Conservation (phyloP, 1,284 basidiomycete genomes). For the Sphaerobolus stellatus region DNA sequence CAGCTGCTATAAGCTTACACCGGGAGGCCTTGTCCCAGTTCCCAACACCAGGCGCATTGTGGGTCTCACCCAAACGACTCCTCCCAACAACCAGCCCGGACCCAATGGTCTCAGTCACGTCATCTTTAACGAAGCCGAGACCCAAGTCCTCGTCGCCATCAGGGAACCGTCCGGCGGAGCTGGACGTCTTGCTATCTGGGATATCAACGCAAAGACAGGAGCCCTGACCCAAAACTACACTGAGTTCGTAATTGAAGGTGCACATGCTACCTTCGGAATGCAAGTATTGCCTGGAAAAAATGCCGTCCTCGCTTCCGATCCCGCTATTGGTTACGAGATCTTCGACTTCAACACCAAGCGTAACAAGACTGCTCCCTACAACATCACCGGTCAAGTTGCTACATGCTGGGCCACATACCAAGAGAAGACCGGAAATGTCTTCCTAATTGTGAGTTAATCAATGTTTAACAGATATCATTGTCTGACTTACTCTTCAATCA, state of each 20-base stretch:
- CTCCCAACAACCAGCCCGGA: constrained; percentile 11
- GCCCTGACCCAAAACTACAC: constrained; percentile 22
- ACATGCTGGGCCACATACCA: constrained; percentile 52
- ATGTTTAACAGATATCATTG: constrained; percentile 1
- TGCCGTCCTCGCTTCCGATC: constrained; percentile 33
- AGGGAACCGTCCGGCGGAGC: too few species aligned
- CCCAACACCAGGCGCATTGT: constrained; percentile 8
- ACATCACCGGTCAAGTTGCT: constrained; percentile 42
- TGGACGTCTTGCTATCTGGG: constrained; percentile 18
- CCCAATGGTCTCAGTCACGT: too few species aligned
- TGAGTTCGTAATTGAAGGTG: constrained; percentile 24
- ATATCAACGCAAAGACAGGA: constrained; percentile 15
- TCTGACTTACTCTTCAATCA: constrained; percentile 17
- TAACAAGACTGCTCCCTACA: constrained; percentile 21
- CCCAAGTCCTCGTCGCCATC: too few species aligned
- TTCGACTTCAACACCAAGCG: constrained; percentile 23
- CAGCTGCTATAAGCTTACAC: constrained; percentile 12
- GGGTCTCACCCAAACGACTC: constrained; percentile 13
- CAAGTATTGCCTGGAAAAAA: constrained; percentile 30
- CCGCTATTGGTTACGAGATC: constrained; percentile 31
- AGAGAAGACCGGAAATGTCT: constrained; percentile 47
- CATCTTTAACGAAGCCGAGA: too few species aligned
- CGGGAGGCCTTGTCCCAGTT: constrained; percentile 11
- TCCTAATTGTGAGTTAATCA: constrained; percentile 33
- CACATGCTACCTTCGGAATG: constrained; percentile 31